Evolutionary conservation across 2,329 filamentous ascomycete species (phyloP), one percentile per base, ranked within the genome.

Genomic region (Diaporthe citriasiana): DNA sequence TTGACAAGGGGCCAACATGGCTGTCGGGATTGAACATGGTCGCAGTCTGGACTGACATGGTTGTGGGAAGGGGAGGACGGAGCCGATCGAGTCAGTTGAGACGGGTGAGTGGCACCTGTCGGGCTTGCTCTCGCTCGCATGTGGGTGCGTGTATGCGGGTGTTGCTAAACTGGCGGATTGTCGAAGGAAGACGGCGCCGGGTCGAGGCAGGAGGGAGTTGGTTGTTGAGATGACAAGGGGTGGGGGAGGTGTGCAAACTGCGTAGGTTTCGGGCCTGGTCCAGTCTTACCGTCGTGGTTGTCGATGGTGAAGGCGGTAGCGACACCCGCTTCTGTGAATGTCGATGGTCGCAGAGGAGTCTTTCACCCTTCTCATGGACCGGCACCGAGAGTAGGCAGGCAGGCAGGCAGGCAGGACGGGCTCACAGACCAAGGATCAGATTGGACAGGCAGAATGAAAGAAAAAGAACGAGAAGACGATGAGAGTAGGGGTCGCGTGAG

Each of bases 1-100:
- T 76, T 30, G 78, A 77, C 55, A 81, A 77, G 33, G 78, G 42
- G n/a, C 78, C 76, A 75, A 73, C 71, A 66, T 75, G 74, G 65
- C 70, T 75, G 38, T 79, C 76, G 74, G 77, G 76, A 72, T 76
- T 74, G 60, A 78, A 73, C 56, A 78, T 75, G 53, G 78, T 70
- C 19, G 71, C 72, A 35, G 59, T 73, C 19, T 72, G 73, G 47
- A 75, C 68, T 65, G 78, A 76, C 79, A 80, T 82, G 68, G 50
- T 71, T 75, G 56, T 68, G 70, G 45, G 55, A 55, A 25, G 47
- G 40, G 65, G 69, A 60, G 25, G 68, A 66, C 72, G 66, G 51
- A 50, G 40, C 27, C 57, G 51, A 47, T 70, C 69, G 70, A 63
- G 47, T 75, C 69, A 73, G 72, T 74, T 27, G 47, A 70, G 51